These are phyloP conservation scores for Flaveria trinervia DNA, from an alignment of 129 eudicot species.

Conservation along the genomic window DNA sequence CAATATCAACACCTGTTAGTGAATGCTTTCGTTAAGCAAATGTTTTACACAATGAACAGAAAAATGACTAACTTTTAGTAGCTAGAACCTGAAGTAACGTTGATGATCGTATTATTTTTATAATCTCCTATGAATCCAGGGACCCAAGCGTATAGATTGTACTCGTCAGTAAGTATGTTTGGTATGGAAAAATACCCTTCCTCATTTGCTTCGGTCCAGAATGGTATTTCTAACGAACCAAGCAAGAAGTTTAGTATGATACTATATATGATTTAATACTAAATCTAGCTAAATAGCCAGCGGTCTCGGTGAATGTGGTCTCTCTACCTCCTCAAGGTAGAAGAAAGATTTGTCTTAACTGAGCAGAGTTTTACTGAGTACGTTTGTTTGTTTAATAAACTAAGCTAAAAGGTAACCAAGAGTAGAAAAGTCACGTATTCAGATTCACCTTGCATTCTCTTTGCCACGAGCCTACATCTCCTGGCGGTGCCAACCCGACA, in stretches of 20 bases:
- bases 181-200: slow-evolving; percentile 57
- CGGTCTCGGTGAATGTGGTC: no score
- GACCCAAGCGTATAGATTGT: slow-evolving; percentile 80
- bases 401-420: no score
- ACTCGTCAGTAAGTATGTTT: slow-evolving; percentile 53
- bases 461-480: slow-evolving; percentile 83
- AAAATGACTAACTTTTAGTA: not conserved
- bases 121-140: slow-evolving; percentile 86
- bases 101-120: slow-evolving; percentile 29
- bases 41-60: not conserved
- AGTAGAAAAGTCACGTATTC: not conserved
- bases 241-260: slow-evolving; percentile 10
- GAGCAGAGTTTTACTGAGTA: no score
- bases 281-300: no score
- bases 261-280: not conserved
- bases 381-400: no score
- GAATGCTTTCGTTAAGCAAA: not conserved
- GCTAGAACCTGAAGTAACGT: slow-evolving; percentile 54
- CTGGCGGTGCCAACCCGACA: slow-evolving; percentile 79
- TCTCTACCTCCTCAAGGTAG: no score
- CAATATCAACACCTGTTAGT: slow-evolving; percentile 25
- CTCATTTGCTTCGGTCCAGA: slow-evolving; percentile 69
- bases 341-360: no score
- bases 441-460: slow-evolving; percentile 70
- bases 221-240: slow-evolving; percentile 65